Percentiles rank a stretch among this genome's conserved stretches.
phyloP scores from a whole-genome alignment of 2,329 filamentous ascomycete genomes.

The Cladosporium sp. region DNA sequence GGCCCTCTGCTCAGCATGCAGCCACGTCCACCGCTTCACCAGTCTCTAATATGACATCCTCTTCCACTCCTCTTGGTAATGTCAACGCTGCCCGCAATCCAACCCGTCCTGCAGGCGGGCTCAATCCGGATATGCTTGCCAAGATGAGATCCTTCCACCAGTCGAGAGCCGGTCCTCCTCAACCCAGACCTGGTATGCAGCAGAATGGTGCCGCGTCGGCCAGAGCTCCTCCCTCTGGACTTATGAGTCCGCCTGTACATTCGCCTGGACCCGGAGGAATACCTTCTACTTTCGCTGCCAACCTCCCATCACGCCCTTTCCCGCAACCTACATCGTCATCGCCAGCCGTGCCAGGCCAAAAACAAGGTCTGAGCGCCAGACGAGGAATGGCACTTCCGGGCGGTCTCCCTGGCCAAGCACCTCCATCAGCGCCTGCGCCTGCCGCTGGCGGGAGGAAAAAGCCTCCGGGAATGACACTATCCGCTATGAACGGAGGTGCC shows the following conservation, averaged over 20 bases:
- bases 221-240: background rate
- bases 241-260: constrained; percentile 14
- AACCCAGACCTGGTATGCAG: constrained; percentile 15
- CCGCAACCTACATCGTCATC: constrained; percentile 44
- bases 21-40: constrained; percentile 27
- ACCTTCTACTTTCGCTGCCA: constrained; percentile 36
- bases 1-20: constrained; percentile 20
- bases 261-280: constrained; percentile 33
- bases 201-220: background rate
- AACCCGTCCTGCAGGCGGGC: constrained; percentile 28
- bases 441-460: constrained; percentile 11
- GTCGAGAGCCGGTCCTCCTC: constrained; percentile 55
- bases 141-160: constrained; percentile 68
- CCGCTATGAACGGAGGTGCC: background rate
- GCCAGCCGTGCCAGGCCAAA: constrained; percentile 42
- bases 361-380: constrained; percentile 63
- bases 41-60: constrained; percentile 60
- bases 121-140: constrained; percentile 57
- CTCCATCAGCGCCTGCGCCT: constrained; percentile 33
- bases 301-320: constrained; percentile 39
- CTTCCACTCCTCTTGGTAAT: constrained; percentile 78
- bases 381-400: constrained; percentile 62
- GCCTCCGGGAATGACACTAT: constrained; percentile 4
- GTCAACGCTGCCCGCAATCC: constrained; percentile 64
- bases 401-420: constrained; percentile 41